These are phyloP conservation scores for Mycena crocata DNA, from an alignment of 768 basidiomycete genomes.

Conservation along the genomic window DNA sequence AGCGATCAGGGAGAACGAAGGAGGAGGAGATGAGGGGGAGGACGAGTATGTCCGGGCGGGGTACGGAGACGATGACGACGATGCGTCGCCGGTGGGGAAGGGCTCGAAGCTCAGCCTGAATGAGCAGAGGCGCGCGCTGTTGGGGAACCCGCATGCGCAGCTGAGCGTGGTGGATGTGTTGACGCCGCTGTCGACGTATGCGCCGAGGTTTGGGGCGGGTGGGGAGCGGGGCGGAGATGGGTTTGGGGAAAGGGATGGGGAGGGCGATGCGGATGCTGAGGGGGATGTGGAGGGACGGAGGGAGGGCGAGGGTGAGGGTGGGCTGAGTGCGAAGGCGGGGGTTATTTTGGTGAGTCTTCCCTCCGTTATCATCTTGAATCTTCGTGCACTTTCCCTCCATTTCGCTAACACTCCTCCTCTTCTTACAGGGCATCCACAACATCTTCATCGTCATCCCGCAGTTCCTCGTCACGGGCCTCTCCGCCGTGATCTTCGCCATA, in stretches of 20 bases:
- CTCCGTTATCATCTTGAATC: background rate
- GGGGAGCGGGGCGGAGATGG: conserved; percentile 29
- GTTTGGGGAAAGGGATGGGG: conserved; percentile 42
- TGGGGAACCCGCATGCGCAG: conserved; percentile 61
- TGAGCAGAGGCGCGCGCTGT: conserved; percentile 35
- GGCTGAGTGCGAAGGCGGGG: conserved; percentile 86
- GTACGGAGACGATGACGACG: conserved; percentile 5
- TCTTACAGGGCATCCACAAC: conserved; percentile 89
- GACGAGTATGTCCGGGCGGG: background rate
- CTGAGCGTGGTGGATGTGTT: conserved; percentile 59
- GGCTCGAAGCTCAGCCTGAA: conserved; percentile 10
- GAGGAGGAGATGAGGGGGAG: background rate
- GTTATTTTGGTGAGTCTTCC: conserved; percentile 77
- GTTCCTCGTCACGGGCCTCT: conserved; percentile 89
- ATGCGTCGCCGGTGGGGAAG: background rate
- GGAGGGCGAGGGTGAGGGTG: conserved; percentile 38
- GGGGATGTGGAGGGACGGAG: conserved; percentile 27
- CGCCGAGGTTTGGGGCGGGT: background rate
- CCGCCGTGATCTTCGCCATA: conserved; percentile 88
- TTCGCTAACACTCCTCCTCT: background rate
- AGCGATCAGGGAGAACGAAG: background rate
- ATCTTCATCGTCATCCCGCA: conserved; percentile 95
- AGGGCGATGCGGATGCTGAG: conserved; percentile 40
- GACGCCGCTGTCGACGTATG: conserved; percentile 28
- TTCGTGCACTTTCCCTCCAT: background rate